Evolutionary conservation across 208 protist species (phyloP).

Genomic region (Crithidia expoeki): DNA sequence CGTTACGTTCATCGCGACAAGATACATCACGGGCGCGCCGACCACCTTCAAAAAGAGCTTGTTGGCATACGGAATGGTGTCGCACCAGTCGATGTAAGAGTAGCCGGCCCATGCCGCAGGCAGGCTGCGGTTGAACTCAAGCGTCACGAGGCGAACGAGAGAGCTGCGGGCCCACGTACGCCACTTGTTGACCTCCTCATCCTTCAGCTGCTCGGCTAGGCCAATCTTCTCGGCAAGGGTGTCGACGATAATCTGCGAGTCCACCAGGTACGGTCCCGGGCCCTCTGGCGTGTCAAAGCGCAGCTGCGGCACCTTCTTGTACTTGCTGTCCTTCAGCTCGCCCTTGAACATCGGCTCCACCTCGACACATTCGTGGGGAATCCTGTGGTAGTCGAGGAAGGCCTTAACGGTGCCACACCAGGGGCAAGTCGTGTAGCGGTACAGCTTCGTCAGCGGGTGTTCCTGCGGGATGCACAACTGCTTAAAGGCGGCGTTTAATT

Average conservation of each 20-base stretch:
- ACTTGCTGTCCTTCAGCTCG: constrained; percentile 64
- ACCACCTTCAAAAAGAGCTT: constrained; percentile 91
- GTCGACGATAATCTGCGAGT: constrained; percentile 85
- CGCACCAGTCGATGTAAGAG: constrained; percentile 89
- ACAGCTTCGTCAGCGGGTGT: constrained; percentile 57
- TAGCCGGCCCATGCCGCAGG: constrained; percentile 79
- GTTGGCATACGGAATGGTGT: constrained; percentile 86
- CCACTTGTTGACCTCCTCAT: constrained; percentile 78
- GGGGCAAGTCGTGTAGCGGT: constrained; percentile 91
- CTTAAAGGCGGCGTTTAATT: constrained; percentile 55
- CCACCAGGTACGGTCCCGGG: constrained; percentile 69
- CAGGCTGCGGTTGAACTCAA: constrained; percentile 86
- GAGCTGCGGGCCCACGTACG: constrained; percentile 81
- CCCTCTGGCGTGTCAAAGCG: constrained; percentile 62
- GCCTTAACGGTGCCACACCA: constrained; percentile 90
- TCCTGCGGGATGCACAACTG: constrained; percentile 50
- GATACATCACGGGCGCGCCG: constrained; percentile 90
- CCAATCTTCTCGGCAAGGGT: constrained; percentile 67
- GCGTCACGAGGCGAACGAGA: constrained; percentile 81
- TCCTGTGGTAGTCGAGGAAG: constrained; percentile 82
- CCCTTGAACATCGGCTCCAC: constrained; percentile 92
- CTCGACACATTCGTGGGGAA: constrained; percentile 82
- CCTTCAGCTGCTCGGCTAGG: constrained; percentile 56
- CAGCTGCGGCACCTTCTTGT: constrained; percentile 93
- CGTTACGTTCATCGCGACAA: constrained; percentile 79